Base-by-base conservation (phyloP, 2,329 filamentous ascomycete genomes). In the Microdochium bolleyi region DNA sequence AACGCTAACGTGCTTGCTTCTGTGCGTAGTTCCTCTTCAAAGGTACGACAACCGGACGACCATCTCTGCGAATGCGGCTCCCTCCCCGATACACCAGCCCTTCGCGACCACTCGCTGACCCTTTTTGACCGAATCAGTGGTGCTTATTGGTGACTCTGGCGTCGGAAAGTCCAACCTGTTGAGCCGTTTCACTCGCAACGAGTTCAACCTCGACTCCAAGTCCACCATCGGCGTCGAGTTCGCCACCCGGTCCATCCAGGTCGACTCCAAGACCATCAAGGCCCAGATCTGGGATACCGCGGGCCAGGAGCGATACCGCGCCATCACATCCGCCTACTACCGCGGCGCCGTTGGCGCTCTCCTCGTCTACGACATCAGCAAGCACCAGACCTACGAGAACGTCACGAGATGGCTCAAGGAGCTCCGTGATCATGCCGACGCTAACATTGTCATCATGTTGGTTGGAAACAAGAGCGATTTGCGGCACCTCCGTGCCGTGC, bases 391-490 rank as follows among this genome's bases (percentile, higher is more conserved):
- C 61, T 97, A 96, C 73, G 92, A 97, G 76, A 97, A 97, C 71
- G 94, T 99, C 66, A 96, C 91, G 61, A 84, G 95, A 75, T 99
- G 94, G 94, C 77, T 99, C 78, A 99, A 97, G 79, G 94, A 99
- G 80, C 81, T 99, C 68, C 85, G 94, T 65, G 94, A 96, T 69
- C 92, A 99, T 73, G 94, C 94, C 63, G 94, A 99, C 71, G 92
- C 91, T 65, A 97, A 97, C 77, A 96, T 97, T 66, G 92, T 99
- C 65, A 99, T 99, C 71, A 99, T 99, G 94, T 79, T 99, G 66
- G 94, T 97, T 53, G 94, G 94, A 73, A 99, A 99, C 85, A 99
- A 99, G 88, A 97, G 92, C 73, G 94, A 99, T 95, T 88, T 97
- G 87, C 89, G 92, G 74, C 94, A 99, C 76, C 80, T 99, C 67